Conservation (phyloP, 2,329 filamentous ascomycete species). For the Laburnicola sp. region DNA sequence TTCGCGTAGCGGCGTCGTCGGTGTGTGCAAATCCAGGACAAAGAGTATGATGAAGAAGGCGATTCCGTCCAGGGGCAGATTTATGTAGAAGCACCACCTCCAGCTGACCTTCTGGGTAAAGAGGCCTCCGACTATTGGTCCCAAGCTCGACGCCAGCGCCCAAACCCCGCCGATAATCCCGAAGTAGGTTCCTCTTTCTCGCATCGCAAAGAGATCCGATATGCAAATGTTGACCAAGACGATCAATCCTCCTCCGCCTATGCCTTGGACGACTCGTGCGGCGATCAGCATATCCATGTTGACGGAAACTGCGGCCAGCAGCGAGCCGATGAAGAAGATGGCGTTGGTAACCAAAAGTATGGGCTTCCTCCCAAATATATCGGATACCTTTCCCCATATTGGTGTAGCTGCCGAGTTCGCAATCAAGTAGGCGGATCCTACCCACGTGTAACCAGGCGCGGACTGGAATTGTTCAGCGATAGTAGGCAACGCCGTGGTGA, state of each 20-base stretch:
- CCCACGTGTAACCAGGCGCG: slow-evolving; percentile 56
- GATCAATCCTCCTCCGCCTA: slow-evolving; percentile 65
- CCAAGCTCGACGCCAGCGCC: slow-evolving; percentile 67
- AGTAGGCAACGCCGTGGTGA: slow-evolving; percentile 64
- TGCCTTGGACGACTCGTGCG: slow-evolving; percentile 64
- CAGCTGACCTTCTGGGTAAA: slow-evolving; percentile 66
- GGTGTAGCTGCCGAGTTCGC: slow-evolving; percentile 56
- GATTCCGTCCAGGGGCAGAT: slow-evolving; percentile 64
- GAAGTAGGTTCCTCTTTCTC: slow-evolving; percentile 63
- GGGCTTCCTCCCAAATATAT: slow-evolving; percentile 69
- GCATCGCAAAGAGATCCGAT: slow-evolving; percentile 64
- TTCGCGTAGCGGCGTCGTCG: slow-evolving; percentile 62
- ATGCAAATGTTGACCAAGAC: slow-evolving; percentile 67
- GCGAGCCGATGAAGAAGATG: slow-evolving; percentile 64
- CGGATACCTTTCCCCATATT: slow-evolving; percentile 65
- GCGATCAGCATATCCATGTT: slow-evolving; percentile 66
- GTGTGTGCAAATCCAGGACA: slow-evolving; percentile 68
- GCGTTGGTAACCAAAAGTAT: slow-evolving; percentile 63
- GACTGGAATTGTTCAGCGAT: slow-evolving; percentile 59
- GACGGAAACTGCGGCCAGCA: slow-evolving; percentile 61
- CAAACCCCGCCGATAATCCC: slow-evolving; percentile 68
- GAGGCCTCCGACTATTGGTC: slow-evolving; percentile 67
- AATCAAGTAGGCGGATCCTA: slow-evolving; percentile 57
- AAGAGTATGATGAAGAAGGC: slow-evolving; percentile 61
- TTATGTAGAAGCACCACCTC: slow-evolving; percentile 66